Evolutionary conservation across 1,284 basidiomycete genomes (phyloP), one percentile per base, ranked within the genome.

Genomic region (Sphaerobolus stellatus): DNA sequence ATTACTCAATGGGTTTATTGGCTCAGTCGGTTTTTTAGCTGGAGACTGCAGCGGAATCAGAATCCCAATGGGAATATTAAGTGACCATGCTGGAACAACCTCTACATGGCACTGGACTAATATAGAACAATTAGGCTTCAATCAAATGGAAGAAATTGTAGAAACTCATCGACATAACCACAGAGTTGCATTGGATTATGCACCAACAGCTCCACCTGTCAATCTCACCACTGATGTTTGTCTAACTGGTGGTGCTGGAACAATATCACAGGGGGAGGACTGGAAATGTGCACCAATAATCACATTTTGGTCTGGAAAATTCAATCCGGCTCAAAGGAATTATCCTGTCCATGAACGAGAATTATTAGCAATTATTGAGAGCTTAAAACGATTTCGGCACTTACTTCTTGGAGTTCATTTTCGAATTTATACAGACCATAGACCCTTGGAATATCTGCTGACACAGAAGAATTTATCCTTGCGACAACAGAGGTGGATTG

Each of bases 381-480:
- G 60, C 0, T 48, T 68, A 47, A 56, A 59, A 22, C 34, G 22
- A 58, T 18, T 65, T 40, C 45, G 62, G 3, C 50, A 59, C 33
- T 49, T 62, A 18, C 54, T 74, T 2, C 51, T 62, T 6, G 73
- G 73, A 11, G 53, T 55, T 4, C 57, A 60, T 1, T 72, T 75
- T 46, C 52, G 56, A 1, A 62, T 70, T 2, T 62, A 59, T 5
- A 72, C 70, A 0, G 73, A 75, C 49, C 73, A 75, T 50, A 58
- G 65, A 33, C 65, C 61, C 0, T 62, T 75, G 1, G 61, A 66
- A 24, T 62, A 63, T 51, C 48, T 76, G 2, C 49, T 59, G 58
- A 63, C 59, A 2, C 73, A 75, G 54, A 65, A 63, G 51, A 62
- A 66, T 20, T 50, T 75, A 29, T 69, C 69, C 0, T 58, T 63